Evolutionary conservation across 1,139 yeast species (phyloP), one percentile per base, ranked within the genome.

Genomic region (Hansenula lynferdii): DNA sequence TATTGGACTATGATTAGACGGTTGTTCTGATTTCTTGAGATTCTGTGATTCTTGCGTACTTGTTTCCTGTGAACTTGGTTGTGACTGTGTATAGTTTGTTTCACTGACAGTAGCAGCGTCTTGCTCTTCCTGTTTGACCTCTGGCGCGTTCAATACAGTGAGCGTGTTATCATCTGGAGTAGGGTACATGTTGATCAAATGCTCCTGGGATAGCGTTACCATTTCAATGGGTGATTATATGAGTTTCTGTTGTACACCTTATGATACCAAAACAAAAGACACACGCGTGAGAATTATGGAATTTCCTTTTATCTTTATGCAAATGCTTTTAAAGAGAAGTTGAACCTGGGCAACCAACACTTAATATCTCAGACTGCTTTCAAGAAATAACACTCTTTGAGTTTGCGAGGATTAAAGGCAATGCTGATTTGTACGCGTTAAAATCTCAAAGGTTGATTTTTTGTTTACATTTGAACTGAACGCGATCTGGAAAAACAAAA

Each of bases 371-470:
- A n/a, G n/a, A n/a, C n/a, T n/a, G n/a, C n/a, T n/a, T n/a, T n/a
- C n/a, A n/a, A n/a, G n/a, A n/a, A n/a, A n/a, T n/a, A n/a, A n/a
- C n/a, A n/a, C n/a, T n/a, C n/a, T n/a, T n/a, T n/a, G n/a, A n/a
- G n/a, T n/a, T n/a, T n/a, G n/a, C n/a, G 27, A 7, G 16, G 5
- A 11, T 25, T 4, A 25, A n/a, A 20, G 31, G 31, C 17, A 6
- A 20, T 21, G 33, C 25, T 21, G 12, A 14, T 24, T 24, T 24
- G 29, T 21, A 30, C 33, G 33, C 33, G 33, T 30, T 14, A 12
- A 15, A 21, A 14, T 14, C 10, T 15, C 21, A 22, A 8, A 21
- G 14, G 25, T 21, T 17, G 26, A 5, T 24, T 24, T 24, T 30
- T 30, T 30, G 33, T 30, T 30, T 30, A 30, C 33, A 12, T 21